Evolutionary conservation across 2,329 filamentous ascomycete genomes (phyloP), one percentile per base, ranked within the genome.

Genomic region (Emergomyces orientalis): DNA sequence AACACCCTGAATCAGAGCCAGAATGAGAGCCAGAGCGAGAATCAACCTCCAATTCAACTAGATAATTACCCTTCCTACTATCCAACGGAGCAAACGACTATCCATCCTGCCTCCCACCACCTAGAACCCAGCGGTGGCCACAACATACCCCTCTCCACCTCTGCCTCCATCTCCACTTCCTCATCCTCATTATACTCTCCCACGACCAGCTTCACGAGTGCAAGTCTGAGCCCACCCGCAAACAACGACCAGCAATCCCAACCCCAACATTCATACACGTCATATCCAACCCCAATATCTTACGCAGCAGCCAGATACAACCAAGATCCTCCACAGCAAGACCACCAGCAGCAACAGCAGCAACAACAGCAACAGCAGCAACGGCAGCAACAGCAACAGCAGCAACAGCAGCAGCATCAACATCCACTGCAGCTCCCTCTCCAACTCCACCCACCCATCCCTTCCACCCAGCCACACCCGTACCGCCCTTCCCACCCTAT

Each of bases 271-370:
- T 37, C 52, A 37, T 37, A 37, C 27, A n/a, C 19, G 19, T 22
- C 52, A 55, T 37, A 37, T 30, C 17, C 4, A 55, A 2, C 49
- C 25, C 5, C 49, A 52, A 27, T 52, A 17, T 25, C 25, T 13
- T 52, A 32, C 25, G 25, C 49, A 32, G 25, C 27, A 7, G 14
- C 49, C n/a, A 47, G 45, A 32, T 52, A 32, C 27, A 27, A 14
- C 49, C 54, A 57, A 13, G 32, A 32, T 19, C 30, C 17, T 17
- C 34, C 32, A 41, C 34, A 41, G 32, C 54, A 37, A 45, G 25
- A 52, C n/a, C 45, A 52, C 49, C 49, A 52, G 17, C 34, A 49
- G 63, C 63, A 76, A 73, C 63, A 65, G 2, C 32, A 56, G 32
- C 30, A 56, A 4, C 54, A 55, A 17, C 13, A 55, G 11, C 27